Evolutionary conservation across 163 green algal genomes (phyloP).

Genomic region (Coccomyxa subellipsoidea): DNA sequence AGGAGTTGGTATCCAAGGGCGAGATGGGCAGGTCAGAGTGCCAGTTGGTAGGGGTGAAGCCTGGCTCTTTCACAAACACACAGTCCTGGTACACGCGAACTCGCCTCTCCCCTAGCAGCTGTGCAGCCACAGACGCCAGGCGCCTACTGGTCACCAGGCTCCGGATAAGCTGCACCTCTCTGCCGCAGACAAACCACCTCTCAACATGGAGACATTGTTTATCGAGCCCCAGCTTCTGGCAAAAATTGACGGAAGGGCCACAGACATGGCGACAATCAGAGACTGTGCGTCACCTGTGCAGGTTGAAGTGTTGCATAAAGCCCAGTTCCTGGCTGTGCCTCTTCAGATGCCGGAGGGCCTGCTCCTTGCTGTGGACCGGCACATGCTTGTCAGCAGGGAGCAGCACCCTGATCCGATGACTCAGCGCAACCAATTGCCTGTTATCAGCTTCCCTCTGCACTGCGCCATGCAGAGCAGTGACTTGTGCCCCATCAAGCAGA

Average conservation of each 20-base stretch:
- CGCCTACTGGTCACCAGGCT: not conserved
- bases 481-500: not conserved
- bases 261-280: too few species aligned
- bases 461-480: not conserved
- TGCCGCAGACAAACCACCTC: not conserved
- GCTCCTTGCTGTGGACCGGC: not conserved
- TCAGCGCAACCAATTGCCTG: not conserved
- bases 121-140: not conserved
- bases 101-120: not conserved
- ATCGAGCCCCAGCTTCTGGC: too few species aligned
- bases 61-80: slow-evolving; percentile 62
- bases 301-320: slow-evolving; percentile 20
- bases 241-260: too few species aligned
- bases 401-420: slow-evolving; percentile 1
- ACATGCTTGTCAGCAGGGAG: not conserved
- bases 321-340: not conserved
- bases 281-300: slow-evolving; percentile 1
- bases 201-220: too few species aligned
- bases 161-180: not conserved
- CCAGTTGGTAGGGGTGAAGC: slow-evolving; percentile 61
- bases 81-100: slow-evolving; percentile 49
- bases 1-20: slow-evolving; percentile 60
- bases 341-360: not conserved
- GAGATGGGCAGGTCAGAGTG: slow-evolving; percentile 58
- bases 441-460: not conserved